Evolutionary conservation across 2,329 filamentous ascomycete genomes (phyloP).

Genomic region (Colletotrichum lentis): DNA sequence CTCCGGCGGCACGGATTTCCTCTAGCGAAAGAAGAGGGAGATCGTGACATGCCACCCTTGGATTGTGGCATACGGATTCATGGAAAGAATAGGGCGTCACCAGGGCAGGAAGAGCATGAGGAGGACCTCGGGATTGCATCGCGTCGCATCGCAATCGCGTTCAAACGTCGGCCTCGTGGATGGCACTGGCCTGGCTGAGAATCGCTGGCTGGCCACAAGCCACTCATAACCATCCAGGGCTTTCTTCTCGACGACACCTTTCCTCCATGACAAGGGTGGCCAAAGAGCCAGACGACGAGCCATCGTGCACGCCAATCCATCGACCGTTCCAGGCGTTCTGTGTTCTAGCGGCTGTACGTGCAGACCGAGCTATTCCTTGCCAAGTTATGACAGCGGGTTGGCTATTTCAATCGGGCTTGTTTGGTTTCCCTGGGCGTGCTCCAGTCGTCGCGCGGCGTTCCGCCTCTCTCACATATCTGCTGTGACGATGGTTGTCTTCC

Average conservation of each 20-base stretch:
- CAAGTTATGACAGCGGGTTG: no score
- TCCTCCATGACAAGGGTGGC: background rate
- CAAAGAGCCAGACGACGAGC: background rate
- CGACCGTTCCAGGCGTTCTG: background rate
- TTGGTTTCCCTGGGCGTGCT: background rate
- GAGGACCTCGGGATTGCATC: conserved; percentile 3
- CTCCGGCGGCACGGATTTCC: background rate
- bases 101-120: background rate
- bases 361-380: background rate
- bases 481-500: conserved; percentile 19
- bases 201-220: background rate
- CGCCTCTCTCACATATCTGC: conserved; percentile 25
- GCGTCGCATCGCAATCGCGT: no score
- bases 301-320: background rate
- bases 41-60: background rate
- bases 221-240: background rate
- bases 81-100: no score
- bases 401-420: background rate
- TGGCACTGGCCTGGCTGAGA: background rate
- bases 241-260: background rate
- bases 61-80: background rate
- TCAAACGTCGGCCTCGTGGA: background rate
- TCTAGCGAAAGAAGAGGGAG: background rate
- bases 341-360: background rate
- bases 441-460: background rate